phyloP scores from a whole-genome alignment of 179 eudicot species.

The Drosera spatulata region DNA sequence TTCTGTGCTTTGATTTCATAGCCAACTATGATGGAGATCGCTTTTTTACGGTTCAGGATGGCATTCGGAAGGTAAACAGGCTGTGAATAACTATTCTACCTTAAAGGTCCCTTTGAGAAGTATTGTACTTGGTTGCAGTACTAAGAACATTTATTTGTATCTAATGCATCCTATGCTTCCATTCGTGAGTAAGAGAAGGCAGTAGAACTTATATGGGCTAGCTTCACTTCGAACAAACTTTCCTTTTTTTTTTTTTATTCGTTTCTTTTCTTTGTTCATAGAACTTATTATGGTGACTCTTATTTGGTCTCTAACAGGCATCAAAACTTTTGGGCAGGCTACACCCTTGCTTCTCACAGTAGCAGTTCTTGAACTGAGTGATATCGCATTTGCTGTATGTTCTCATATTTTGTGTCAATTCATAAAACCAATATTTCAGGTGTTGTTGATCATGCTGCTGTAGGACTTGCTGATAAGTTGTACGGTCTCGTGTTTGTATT shows the following conservation, averaged over 20 bases:
- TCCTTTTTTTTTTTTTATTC: background rate
- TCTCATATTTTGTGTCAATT: conserved; percentile 10
- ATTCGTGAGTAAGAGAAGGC: too few relatives aligned
- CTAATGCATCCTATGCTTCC: too few relatives aligned
- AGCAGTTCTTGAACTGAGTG: conserved; percentile 96
- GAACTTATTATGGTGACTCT: conserved; percentile 19
- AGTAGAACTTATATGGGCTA: background rate
- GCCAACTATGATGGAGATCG: conserved; percentile 82
- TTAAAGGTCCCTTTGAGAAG: too few relatives aligned
- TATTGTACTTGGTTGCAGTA: too few relatives aligned
- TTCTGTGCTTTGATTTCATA: conserved; percentile 23
- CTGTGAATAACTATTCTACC: too few relatives aligned
- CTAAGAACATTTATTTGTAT: too few relatives aligned
- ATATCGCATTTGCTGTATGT: conserved; percentile 94
- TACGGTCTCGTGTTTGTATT: background rate
- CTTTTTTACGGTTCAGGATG: conserved; percentile 69
- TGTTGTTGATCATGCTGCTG: background rate
- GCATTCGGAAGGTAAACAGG: conserved; percentile 67
- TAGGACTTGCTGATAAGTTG: background rate
- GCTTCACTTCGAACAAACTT: background rate
- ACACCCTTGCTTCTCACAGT: conserved; percentile 94
- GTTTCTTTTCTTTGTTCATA: background rate
- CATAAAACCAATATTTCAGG: background rate
- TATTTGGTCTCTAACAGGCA: conserved; percentile 67
- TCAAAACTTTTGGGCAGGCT: conserved; percentile 91